Conservation (phyloP, 2,329 filamentous ascomycete species). For the Colletotrichum cuscutae region DNA sequence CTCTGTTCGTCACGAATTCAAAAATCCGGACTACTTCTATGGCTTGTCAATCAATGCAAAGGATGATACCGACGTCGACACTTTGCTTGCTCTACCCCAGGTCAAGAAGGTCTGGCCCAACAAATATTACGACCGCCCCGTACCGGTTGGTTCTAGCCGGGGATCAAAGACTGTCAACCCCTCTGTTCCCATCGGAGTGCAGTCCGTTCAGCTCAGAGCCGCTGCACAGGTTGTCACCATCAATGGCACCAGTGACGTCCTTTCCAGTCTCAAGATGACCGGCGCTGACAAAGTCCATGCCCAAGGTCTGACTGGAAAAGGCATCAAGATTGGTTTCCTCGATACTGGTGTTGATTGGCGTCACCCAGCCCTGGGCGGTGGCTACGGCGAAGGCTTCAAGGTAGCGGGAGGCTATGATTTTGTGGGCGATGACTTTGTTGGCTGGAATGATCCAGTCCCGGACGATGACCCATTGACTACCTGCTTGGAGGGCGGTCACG, state of each 20-base stretch:
- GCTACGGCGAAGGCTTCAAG: conserved; percentile 34
- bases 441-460: conserved; percentile 37
- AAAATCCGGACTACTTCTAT: conserved; percentile 34
- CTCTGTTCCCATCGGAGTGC: neutral
- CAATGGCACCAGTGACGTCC: conserved; percentile 23
- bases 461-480: conserved; percentile 21
- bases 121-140: conserved; percentile 27
- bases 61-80: conserved; percentile 12
- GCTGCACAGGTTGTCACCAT: conserved; percentile 14
- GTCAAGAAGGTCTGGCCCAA: conserved; percentile 36
- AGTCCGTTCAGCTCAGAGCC: neutral
- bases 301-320: conserved; percentile 49
- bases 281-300: conserved; percentile 51
- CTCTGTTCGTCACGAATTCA: conserved; percentile 32
- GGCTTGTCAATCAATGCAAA: conserved; percentile 34
- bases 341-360: conserved; percentile 53
- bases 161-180: neutral
- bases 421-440: conserved; percentile 43
- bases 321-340: conserved; percentile 50
- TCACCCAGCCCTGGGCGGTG: conserved; percentile 39
- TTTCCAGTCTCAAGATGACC: conserved; percentile 38
- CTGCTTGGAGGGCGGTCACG: conserved; percentile 47
- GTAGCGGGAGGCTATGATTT: conserved; percentile 40
- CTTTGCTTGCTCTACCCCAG: conserved; percentile 25
- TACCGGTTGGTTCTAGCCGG: conserved; percentile 17